Base-by-base conservation (phyloP, 257 asterid species). In the Nicotiana knightiana region DNA sequence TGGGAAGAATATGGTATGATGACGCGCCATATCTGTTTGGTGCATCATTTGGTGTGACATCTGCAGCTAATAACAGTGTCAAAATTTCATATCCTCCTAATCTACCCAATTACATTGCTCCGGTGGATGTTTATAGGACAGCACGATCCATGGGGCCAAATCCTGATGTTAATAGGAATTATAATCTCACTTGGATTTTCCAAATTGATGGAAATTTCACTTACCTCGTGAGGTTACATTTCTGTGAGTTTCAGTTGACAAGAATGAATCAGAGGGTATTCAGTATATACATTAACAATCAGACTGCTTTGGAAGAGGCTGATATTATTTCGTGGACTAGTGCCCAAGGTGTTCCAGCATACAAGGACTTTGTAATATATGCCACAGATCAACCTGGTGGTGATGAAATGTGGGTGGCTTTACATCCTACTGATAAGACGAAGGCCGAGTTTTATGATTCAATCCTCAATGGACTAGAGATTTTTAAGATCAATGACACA, bases 161-260 rank as follows among this genome's bases (percentile, higher is more conserved):
- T 81, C 66, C 87, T 9, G 84, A 86, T 1, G 87, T 92, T 12
- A 90, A 93, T 59, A 46, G 54, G 26, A 92, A 90, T 15, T 94
- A 81, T 48, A 93, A 95, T 79, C 91, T 92, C 16, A 91, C 99
- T 5, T 95, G 99, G 99, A 83, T 84, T 80, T 90, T 92, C 43
- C 86, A 84, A 1, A 79, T 93, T 10, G 99, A 95, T 83, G 87
- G 80, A 0, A 88, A 87, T 33, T 95, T 89, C 84, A 92, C 90
- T 11, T 95, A 93, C 73, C 89, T 95, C 7, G 87, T 93, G 84
- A 90, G 98, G 89, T 84, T 95, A 16, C 98, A 95, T 85, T 92
- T 95, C 85, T 93, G 95, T 67, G 98, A 95, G 55, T 89, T 59
- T 73, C 67, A 80, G 26, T 83, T 91, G 39, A 83, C 84, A 1